Evolutionary conservation across 768 basidiomycete species (phyloP).

Genomic region (Phaeolepiota aurea): DNA sequence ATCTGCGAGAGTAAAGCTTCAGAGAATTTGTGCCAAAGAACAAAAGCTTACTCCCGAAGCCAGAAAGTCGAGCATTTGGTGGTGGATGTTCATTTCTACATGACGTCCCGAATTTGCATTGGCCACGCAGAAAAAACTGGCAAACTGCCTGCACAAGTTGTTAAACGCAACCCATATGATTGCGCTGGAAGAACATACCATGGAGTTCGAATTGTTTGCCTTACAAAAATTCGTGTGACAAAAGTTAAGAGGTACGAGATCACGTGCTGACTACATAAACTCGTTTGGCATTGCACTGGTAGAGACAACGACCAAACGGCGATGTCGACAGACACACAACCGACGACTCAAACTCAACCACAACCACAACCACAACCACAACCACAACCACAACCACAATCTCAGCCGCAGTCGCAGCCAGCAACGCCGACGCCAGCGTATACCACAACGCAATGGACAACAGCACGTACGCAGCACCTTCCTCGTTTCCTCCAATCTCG

Average conservation of each 20-base stretch:
- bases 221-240: too few relatives aligned
- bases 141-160: conserved; percentile 1
- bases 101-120: conserved; percentile 48
- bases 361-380: not conserved
- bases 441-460: not conserved
- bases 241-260: too few relatives aligned
- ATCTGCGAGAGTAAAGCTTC: conserved; percentile 1
- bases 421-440: not conserved
- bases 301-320: too few relatives aligned
- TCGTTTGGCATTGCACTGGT: too few relatives aligned
- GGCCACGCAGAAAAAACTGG: conserved; percentile 48
- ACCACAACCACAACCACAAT: not conserved
- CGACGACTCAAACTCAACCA: too few relatives aligned
- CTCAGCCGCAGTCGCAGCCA: not conserved
- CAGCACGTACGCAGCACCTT: not conserved
- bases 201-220: too few relatives aligned
- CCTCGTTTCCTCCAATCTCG: too few relatives aligned
- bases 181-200: too few relatives aligned
- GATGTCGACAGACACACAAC: too few relatives aligned
- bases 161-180: too few relatives aligned
- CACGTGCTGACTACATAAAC: too few relatives aligned
- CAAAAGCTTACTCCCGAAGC: conserved; percentile 44
- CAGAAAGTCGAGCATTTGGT: conserved; percentile 21
- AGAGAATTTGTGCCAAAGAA: conserved; percentile 6
- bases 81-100: conserved; percentile 59